Percentiles rank a stretch among this genome's conserved stretches.
Evolutionary conservation across 768 basidiomycete genomes (phyloP).

Genomic region (Hygrophoropsis aurantiaca): DNA sequence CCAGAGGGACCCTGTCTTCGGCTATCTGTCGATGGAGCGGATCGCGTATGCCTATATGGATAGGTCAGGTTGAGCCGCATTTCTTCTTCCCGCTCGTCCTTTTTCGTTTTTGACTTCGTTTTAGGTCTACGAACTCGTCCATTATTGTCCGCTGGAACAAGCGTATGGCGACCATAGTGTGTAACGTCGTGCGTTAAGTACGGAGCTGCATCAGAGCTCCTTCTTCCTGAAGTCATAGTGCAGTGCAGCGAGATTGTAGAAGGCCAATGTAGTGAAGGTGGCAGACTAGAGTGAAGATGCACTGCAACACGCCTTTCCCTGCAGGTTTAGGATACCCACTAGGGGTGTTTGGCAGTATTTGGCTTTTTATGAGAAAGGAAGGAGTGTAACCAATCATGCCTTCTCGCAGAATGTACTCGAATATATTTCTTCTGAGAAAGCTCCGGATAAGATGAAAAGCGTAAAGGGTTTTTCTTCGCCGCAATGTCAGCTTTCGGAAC

Average conservation of each 20-base stretch:
- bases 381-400: no score
- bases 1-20: constrained; percentile 21
- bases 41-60: constrained; percentile 27
- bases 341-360: constrained; percentile 28
- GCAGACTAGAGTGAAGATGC: constrained; percentile 37
- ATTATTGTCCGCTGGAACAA: constrained; percentile 50
- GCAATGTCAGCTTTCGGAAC: no score
- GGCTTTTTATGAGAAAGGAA: constrained; percentile 22
- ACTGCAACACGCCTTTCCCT: constrained; percentile 36
- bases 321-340: constrained; percentile 29
- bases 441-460: no score
- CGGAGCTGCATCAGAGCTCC: constrained; percentile 39
- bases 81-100: constrained; percentile 41
- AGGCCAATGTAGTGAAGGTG: constrained; percentile 29
- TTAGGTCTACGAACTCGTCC: constrained; percentile 39
- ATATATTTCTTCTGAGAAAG: no score
- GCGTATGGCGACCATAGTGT: constrained; percentile 52
- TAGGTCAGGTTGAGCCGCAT: constrained; percentile 31
- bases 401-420: no score
- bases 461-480: no score
- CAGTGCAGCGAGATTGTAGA: constrained; percentile 22
- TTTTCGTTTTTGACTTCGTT: constrained; percentile 36
- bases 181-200: constrained; percentile 58
- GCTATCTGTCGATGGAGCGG: constrained; percentile 17
- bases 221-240: constrained; percentile 36